Base-by-base conservation (phyloP, 306 rosid genomes). In the Calophaca sinica region DNA sequence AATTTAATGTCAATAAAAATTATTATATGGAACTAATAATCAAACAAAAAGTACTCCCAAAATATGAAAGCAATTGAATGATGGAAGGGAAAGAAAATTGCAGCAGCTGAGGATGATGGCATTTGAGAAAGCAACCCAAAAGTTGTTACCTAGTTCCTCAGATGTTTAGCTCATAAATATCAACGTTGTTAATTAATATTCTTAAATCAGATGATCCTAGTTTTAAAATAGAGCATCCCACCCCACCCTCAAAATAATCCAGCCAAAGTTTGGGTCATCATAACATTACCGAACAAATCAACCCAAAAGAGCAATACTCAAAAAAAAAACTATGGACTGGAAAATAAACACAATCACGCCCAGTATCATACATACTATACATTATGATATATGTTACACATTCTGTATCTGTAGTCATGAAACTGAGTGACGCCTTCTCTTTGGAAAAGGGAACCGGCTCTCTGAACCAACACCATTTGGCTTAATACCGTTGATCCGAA, bases 371-470 rank as follows among this genome's bases (percentile, higher is more conserved):
- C 48, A 42, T 42, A 8, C 48, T 7, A 42, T 42, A 38, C 42
- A 42, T 42, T 42, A 42, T 42, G 48, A 42, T 42, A 42, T 38
- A 38, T 38, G 77, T 86, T 80, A 78, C 82, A 83, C 87, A 86
- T 78, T 79, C 31, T 39, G 1, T 38, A 38, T 5, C 5, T 42
- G 6, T 63, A 60, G 7, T 62, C 86, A 94, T 35, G 99, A 90
- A 85, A 96, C 97, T 11, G 99, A 92, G 84, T 92, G 98, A 14
- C 98, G 97, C 87, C 97, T 87, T 78, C 99, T 79, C 83, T 87
- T 96, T 71, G 89, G 96, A 62, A 96, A 96, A 42, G 87, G 96
- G 74, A 96, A 96, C 68, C 96, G 74, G 35, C 81, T 76, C 59
- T 96, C 98, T 0, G 91, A 89, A 69, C 49, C 67, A 14, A 80